Conservation (phyloP, 1,284 basidiomycete species). For the Malassezia sp. region DNA sequence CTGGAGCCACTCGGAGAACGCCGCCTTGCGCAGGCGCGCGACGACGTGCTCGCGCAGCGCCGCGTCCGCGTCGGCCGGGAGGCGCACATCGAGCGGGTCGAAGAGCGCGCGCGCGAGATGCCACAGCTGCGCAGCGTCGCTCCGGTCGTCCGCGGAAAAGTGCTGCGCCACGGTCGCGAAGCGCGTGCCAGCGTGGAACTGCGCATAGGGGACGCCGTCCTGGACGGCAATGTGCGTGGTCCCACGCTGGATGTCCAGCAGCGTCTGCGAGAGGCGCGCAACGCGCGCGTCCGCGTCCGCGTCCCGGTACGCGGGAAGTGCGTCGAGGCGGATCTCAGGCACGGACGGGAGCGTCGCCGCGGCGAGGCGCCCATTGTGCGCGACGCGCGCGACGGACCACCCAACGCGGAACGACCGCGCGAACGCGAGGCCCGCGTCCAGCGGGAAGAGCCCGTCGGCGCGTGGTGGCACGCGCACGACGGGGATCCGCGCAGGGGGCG, state of each 20-base stretch:
- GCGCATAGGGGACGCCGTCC: conserved; percentile 53
- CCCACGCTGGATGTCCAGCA: conserved; percentile 68
- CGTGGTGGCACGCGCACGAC: not conserved
- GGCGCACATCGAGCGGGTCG: conserved; percentile 61
- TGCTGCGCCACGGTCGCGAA: conserved; percentile 68
- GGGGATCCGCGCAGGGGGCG: not conserved
- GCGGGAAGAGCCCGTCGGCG: conserved; percentile 45
- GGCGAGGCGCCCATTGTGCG: no score
- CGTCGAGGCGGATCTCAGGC: not conserved
- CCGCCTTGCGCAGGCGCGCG: conserved; percentile 64
- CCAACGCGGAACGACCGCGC: conserved; percentile 80
- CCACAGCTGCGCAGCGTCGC: conserved; percentile 59
- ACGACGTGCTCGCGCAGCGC: conserved; percentile 57
- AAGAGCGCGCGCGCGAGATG: conserved; percentile 81
- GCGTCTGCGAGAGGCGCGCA: conserved; percentile 48
- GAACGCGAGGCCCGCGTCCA: conserved; percentile 71
- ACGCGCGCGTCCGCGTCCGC: not conserved
- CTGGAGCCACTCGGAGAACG: conserved; percentile 75
- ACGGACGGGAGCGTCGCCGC: no score
- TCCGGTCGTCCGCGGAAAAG: conserved; percentile 63
- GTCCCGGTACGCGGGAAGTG: not conserved
- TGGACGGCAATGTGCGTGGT: conserved; percentile 58
- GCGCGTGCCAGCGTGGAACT: conserved; percentile 52
- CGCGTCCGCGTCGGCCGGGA: conserved; percentile 53
- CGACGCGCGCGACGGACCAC: no score